Percentiles rank a stretch among this genome's conserved stretches.
phyloP scores from a whole-genome alignment of 768 basidiomycete genomes.

The Hemileccinum rubropunctum region DNA sequence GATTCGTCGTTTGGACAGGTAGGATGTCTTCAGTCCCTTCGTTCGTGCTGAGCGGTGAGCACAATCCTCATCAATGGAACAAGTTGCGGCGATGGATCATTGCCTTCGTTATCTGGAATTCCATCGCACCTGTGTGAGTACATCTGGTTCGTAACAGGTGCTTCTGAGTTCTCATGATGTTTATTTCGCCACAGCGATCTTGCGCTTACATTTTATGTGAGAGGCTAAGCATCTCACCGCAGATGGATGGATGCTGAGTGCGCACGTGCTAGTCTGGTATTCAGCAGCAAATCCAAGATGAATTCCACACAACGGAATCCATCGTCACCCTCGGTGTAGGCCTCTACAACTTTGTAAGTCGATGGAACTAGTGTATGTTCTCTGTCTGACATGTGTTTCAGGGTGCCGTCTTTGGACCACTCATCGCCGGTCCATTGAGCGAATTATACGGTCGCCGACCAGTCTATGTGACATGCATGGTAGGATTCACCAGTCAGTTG shows the following conservation, averaged over 20 bases:
- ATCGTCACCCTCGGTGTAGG: slow-evolving; percentile 26
- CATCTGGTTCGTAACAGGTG: not conserved
- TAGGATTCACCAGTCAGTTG: slow-evolving; percentile 20
- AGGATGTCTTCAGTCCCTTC: slow-evolving; percentile 23
- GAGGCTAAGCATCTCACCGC: not conserved
- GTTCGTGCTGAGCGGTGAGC: slow-evolving; percentile 15
- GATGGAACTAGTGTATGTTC: not conserved
- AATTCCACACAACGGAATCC: slow-evolving; percentile 18
- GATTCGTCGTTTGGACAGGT: not conserved
- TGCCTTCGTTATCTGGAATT: slow-evolving; percentile 26
- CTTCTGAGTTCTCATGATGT: not conserved
- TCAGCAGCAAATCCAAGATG: slow-evolving; percentile 25
- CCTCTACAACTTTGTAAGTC: slow-evolving; percentile 27
- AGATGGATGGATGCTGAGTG: slow-evolving; percentile 4
- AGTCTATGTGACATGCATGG: slow-evolving; percentile 17
- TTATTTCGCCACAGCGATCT: slow-evolving; percentile 17
- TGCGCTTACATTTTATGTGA: slow-evolving; percentile 29
- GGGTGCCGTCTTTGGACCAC: slow-evolving; percentile 24
- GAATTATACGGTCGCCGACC: slow-evolving; percentile 24
- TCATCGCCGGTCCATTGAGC: slow-evolving; percentile 22
- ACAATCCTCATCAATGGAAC: slow-evolving; percentile 28
- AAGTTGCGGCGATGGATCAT: slow-evolving; percentile 29
- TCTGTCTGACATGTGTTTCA: slow-evolving; percentile 2
- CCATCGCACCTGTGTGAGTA: slow-evolving; percentile 30
- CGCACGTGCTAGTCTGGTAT: slow-evolving; percentile 22